Percentiles rank a stretch among this genome's conserved stretches.
Conservation (phyloP, 495 filamentous ascomycete genomes). For the Barbatosphaeria neglecta region DNA sequence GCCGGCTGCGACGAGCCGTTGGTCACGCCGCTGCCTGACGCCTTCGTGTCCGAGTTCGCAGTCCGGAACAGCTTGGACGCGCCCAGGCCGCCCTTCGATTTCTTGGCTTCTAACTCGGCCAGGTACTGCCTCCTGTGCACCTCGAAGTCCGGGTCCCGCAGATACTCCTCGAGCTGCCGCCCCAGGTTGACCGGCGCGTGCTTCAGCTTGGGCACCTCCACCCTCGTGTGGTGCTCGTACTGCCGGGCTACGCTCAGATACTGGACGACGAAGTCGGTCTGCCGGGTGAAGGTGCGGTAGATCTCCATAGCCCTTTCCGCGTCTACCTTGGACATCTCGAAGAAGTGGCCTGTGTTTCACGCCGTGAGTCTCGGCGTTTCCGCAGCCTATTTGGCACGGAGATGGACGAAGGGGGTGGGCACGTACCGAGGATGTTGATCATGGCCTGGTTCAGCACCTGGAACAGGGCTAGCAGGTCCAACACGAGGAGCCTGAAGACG, state of each 20-base stretch:
- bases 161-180: constrained; percentile 83
- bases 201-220: constrained; percentile 95
- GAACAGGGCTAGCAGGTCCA: constrained; percentile 84
- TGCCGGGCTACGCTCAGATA: constrained; percentile 79
- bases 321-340: constrained; percentile 93
- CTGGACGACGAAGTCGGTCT: constrained; percentile 85
- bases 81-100: constrained; percentile 33
- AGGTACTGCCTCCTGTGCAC: constrained; percentile 85
- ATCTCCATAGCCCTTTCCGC: constrained; percentile 86
- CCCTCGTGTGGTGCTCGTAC: constrained; percentile 79
- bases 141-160: constrained; percentile 94
- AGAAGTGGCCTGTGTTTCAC: constrained; percentile 66
- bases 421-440: constrained; percentile 88
- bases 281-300: constrained; percentile 84
- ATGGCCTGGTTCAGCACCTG: constrained; percentile 95
- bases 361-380: constrained; percentile 6
- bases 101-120: constrained; percentile 73
- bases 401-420: background rate
- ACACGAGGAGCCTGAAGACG: constrained; percentile 84
- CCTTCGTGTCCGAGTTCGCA: constrained; percentile 23
- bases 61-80: constrained; percentile 19
- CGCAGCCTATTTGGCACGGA: background rate
- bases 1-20: constrained; percentile 11
- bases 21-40: constrained; percentile 18
- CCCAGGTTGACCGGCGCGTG: constrained; percentile 89